These are phyloP conservation scores for Xylaria sp. DNA, from an alignment of 2,329 filamentous ascomycete species.

Conservation along the genomic window DNA sequence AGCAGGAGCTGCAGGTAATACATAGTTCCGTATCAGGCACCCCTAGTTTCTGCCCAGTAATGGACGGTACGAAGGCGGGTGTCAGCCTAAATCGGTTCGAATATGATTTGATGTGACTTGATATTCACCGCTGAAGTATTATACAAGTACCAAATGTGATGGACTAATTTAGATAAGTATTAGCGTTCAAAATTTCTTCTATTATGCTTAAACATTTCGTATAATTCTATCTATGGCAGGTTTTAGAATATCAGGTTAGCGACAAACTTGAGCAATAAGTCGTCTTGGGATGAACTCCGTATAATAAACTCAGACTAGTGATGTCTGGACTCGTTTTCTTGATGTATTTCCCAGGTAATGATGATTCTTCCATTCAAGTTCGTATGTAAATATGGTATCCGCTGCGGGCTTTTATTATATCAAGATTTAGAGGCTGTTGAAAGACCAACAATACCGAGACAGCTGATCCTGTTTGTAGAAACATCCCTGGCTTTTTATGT, in stretches of 20 bases:
- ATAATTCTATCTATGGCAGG: not conserved
- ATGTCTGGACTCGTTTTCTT: not conserved
- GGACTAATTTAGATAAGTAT: not conserved
- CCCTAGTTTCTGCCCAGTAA: not conserved
- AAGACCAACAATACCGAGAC: not conserved
- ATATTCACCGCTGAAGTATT: not conserved
- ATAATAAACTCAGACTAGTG: not conserved
- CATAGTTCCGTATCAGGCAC: not conserved
- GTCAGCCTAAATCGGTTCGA: not conserved
- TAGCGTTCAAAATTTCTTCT: not conserved
- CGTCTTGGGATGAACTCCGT: not conserved
- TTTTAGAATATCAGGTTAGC: not conserved
- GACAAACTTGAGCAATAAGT: not conserved
- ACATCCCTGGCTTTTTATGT: not conserved
- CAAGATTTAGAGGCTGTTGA: not conserved
- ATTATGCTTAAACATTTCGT: not conserved
- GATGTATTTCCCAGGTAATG: not conserved
- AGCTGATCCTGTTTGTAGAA: not conserved
- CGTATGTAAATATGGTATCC: not conserved
- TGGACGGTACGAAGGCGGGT: no score
- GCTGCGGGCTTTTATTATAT: not conserved
- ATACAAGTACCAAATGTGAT: not conserved
- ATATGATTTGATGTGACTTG: not conserved
- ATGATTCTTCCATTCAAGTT: not conserved
- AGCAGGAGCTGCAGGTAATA: not conserved